Evolutionary conservation across 2,329 filamentous ascomycete genomes (phyloP), one percentile per base, ranked within the genome.

Genomic region (Talaromyces sp.): DNA sequence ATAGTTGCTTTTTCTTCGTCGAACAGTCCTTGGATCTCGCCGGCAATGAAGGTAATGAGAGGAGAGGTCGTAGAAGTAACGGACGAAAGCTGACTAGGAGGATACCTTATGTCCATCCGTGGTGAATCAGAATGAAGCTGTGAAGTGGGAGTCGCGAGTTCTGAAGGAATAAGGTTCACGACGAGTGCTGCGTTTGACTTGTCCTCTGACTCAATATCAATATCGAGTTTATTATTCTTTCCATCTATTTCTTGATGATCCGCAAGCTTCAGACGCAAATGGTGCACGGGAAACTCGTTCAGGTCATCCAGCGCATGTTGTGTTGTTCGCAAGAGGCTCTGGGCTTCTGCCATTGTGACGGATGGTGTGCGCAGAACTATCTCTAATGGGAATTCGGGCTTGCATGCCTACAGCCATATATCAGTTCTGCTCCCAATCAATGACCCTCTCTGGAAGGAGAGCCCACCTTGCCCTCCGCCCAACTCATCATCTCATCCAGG

Each of bases 1-100:
- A 98, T 88, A 65, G 92, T 90, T 23, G 92, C 87, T 69, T 93
- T 92, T 74, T 99, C 95, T 76, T 98, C 92, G 4, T 86, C 84
- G 71, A 96, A 98, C 0, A 93, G 84, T 0, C 84, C 83, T 61
- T 91, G 87, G 14, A 99, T 80, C 69, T 93, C 87, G 52, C 85
- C 84, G 2, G 93, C 91, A 52, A 98, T 86, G 67, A 89, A 96
- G 0, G 85, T 86, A 0, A 91, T 91, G 1, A 96, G 81, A 3
- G 85, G 78, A 0, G 90, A 90, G n/a, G 88, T 88, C 1, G 88
- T 86, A 0, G 89, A 87, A 0, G 85, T 88, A 7, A 83, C 81
- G 1, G 86, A 84, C 0, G 89, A 88, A 6, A 88, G 82, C 66
- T 88, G 85, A 69, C 85, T 89, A 2, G 86, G 83, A 2, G 88